Evolutionary conservation across 2,329 filamentous ascomycete genomes (phyloP), one percentile per base, ranked within the genome.

Genomic region (Rhynchosporium agropyri): DNA sequence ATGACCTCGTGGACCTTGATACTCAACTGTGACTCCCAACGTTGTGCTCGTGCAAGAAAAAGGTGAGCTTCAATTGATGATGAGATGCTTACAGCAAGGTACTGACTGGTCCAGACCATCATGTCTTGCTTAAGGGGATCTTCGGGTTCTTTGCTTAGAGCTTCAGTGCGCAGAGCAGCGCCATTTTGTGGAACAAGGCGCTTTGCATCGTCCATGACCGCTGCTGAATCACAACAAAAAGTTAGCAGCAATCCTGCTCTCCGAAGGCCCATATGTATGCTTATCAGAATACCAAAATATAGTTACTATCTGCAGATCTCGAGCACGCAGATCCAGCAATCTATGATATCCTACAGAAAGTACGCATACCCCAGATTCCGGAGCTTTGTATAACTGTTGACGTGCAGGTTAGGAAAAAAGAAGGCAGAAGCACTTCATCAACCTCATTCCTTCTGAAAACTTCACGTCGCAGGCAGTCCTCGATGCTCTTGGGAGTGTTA

Each of bases 391-490:
- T 48, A 29, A 15, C 20, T 50, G 33, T 61, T 66, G 33, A 66
- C 58, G 56, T 61, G 55, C 56, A 63, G 42, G 56, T 38, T 61
- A 97, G 91, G 95, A 99, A 82, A 98, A 98, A 85, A 85, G 84
- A 70, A 86, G 95, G 70, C 95, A 99, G 78, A 96, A 97, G 79
- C 92, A 98, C 78, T 99, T 97, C 74, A 97, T 99, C 80, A 98
- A 98, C 78, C 83, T 97, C 63, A 97, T 97, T 69, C 92, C 92
- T 26, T 97, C 92, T 6, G 92, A 97, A 79, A 97, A 97, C 80
- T 96, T 97, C 74, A 97, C 92, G 31, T 96, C 92, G 7, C 91
- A 96, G 77, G 91, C 92, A 36, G 92, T 97, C 26, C 84, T 97
- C 61, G 92, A 97, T 82, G 91, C 92, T 40, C 82, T 97, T 65